Conservation (phyloP, 257 asterid species). For the Apocynum venetum region DNA sequence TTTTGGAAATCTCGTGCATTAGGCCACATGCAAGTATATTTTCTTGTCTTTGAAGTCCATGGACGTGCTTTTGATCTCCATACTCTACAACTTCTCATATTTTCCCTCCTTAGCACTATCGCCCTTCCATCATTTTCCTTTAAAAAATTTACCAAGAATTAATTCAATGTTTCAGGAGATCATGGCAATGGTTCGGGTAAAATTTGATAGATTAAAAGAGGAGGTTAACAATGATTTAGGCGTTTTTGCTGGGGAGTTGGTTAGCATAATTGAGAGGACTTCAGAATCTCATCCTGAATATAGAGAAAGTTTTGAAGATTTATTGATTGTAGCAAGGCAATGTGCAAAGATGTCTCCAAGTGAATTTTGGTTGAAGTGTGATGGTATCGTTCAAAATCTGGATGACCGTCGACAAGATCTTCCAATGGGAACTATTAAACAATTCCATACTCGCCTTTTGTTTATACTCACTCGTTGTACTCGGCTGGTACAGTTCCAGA, state of each 20-base stretch:
- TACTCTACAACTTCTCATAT: conserved; percentile 1
- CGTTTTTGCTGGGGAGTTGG: conserved; percentile 86
- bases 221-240: conserved; percentile 89
- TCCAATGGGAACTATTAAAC: conserved; percentile 67
- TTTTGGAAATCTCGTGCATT: conserved; percentile 94
- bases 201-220: conserved; percentile 74
- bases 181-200: conserved; percentile 63
- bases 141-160: conserved; percentile 14
- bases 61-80: conserved; percentile 14
- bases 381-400: conserved; percentile 79
- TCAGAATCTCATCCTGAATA: conserved; percentile 61
- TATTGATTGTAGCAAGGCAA: conserved; percentile 75
- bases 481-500: conserved; percentile 87
- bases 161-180: conserved; percentile 56
- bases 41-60: conserved; percentile 24
- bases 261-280: conserved; percentile 66
- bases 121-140: conserved; percentile 9
- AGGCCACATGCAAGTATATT: conserved; percentile 80
- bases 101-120: background rate
- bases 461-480: conserved; percentile 93
- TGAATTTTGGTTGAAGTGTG: conserved; percentile 88
- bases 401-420: conserved; percentile 97
- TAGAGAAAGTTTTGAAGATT: conserved; percentile 75
- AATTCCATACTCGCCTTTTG: conserved; percentile 80
- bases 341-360: conserved; percentile 76